Conservation (phyloP, 1,284 basidiomycete genomes). For the Somion occarium region DNA sequence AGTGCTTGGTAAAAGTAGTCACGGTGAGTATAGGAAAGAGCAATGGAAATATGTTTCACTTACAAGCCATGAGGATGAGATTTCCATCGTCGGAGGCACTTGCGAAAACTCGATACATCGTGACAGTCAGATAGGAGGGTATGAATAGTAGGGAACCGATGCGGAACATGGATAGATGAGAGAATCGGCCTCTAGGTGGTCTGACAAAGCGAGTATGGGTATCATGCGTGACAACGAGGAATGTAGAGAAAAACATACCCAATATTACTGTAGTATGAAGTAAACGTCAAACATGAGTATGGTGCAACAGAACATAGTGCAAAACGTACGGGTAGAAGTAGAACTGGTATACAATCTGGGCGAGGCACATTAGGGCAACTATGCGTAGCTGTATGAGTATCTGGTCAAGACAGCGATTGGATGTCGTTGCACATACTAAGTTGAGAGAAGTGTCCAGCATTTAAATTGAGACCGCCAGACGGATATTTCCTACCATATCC, state of each 20-base stretch:
- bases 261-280: conserved; percentile 55
- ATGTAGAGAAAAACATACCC: conserved; percentile 33
- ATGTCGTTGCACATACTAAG: conserved; percentile 46
- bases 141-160: conserved; percentile 74
- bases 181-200: conserved; percentile 74
- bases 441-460: conserved; percentile 78
- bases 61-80: conserved; percentile 66
- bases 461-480: conserved; percentile 69
- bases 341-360: conserved; percentile 79
- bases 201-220: conserved; percentile 21
- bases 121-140: conserved; percentile 71
- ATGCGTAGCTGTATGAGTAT: conserved; percentile 4
- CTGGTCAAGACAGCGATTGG: background rate
- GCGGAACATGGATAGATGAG: conserved; percentile 81
- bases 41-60: conserved; percentile 21
- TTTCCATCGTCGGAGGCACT: conserved; percentile 58
- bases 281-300: too few species aligned
- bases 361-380: conserved; percentile 80
- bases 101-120: conserved; percentile 64
- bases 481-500: conserved; percentile 51
- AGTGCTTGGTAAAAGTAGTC: conserved; percentile 43
- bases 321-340: conserved; percentile 74
- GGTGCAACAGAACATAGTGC: too few species aligned
- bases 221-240: too few species aligned
- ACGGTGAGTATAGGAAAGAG: conserved; percentile 14